These are phyloP conservation scores for Jaminaea rosea DNA, from an alignment of 1,284 basidiomycete species.

Conservation along the genomic window DNA sequence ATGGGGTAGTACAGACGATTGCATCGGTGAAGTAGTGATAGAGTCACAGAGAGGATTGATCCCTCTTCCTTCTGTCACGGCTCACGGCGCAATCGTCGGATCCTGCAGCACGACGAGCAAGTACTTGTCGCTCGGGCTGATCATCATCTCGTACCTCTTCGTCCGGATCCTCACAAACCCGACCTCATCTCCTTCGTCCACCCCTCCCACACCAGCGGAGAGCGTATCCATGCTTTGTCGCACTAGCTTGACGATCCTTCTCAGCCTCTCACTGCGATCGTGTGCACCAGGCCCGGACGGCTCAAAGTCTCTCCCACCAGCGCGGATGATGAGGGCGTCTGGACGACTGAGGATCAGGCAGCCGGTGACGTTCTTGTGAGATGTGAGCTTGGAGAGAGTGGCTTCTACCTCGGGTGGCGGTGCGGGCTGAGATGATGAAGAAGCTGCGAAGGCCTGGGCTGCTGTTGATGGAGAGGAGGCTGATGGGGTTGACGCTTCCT, in stretches of 20 bases:
- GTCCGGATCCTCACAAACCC: slow-evolving; percentile 36
- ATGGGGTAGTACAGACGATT: no score
- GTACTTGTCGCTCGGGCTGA: slow-evolving; percentile 43
- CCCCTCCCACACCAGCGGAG: slow-evolving; percentile 13
- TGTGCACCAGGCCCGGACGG: slow-evolving; percentile 30
- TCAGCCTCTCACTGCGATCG: slow-evolving; percentile 21
- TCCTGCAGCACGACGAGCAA: slow-evolving; percentile 40
- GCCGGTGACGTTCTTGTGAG: slow-evolving; percentile 28
- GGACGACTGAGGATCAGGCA: slow-evolving; percentile 30
- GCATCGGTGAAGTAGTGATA: no score
- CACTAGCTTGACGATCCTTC: slow-evolving; percentile 27
- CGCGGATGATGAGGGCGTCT: slow-evolving; percentile 37
- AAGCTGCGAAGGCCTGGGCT: slow-evolving; percentile 20
- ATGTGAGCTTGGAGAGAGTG: slow-evolving; percentile 28
- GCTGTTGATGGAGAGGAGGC: slow-evolving; percentile 27
- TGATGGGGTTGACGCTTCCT: slow-evolving; percentile 28
- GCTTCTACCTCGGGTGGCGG: slow-evolving; percentile 39
- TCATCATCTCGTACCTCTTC: slow-evolving; percentile 40
- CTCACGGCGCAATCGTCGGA: neutral
- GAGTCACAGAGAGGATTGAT: no score
- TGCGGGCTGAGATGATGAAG: slow-evolving; percentile 1
- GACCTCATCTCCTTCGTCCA: slow-evolving; percentile 23
- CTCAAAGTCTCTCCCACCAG: slow-evolving; percentile 44
- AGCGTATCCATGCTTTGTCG: slow-evolving; percentile 16
- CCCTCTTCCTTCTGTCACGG: no score